Base-by-base conservation (phyloP, 1,284 basidiomycete species). In the Entoloma clypeatum region DNA sequence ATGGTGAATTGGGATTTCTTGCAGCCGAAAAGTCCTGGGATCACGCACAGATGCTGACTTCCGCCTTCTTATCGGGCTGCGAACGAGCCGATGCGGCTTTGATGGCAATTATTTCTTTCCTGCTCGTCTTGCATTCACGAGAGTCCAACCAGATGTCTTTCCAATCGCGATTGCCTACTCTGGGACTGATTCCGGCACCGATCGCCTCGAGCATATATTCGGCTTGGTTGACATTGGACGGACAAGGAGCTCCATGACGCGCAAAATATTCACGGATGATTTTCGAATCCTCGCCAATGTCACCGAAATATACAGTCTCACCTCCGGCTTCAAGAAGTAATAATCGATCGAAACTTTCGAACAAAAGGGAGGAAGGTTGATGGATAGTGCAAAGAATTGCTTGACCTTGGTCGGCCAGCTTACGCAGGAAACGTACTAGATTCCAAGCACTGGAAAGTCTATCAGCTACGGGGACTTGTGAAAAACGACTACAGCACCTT, bases 331-430 rank as follows among this genome's bases (percentile, higher is more conserved):
- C 76, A 14, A 87, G 67, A 4, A 87, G 67, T 10, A 87, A 61
- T 14, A 87, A 63, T 30, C 81, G 74, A 53, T 87, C 85, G 56
- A 96, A 95, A 47, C 79, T 81, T 58, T 86, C 79, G 52, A 87
- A 86, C 3, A 71, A 49, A 11, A 67, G 57, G 3, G 66, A 62
- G 1, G 65, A 68, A 5, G 66, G 66, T 35, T 68, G 66, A 56
- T 94, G 92, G 51, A 87, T 86, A 2, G 75, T 86, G 67, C 65
- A 86, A 46, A 74, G 60, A 40, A 85, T 86, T 13, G 90, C 88
- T 62, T 93, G 90, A 3, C 93, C 92, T 56, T 82, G 81, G 51
- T 86, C 78, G 4, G 90, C 89, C 23, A 95, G 76, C 58, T 91
- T 91, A 19, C 84, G 74, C 40, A 95, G 65, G 69, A 94, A 86